Evolutionary conservation across 768 basidiomycete genomes (phyloP), one percentile per base, ranked within the genome.

Genomic region (Auricularia auricula-judae): DNA sequence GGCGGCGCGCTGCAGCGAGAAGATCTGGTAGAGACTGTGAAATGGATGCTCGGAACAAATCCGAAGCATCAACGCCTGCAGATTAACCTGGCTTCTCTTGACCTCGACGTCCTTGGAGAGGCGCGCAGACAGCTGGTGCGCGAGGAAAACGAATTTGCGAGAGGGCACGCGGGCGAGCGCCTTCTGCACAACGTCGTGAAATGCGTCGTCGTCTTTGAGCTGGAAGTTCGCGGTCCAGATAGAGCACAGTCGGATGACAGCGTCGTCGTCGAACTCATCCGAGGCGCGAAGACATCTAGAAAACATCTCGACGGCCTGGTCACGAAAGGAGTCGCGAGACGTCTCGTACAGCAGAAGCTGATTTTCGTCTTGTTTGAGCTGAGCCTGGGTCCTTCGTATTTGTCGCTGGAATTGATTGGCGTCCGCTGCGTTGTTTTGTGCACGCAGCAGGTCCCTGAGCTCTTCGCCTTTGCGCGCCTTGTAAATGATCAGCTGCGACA

Each of bases 41-140:
- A 92, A 98, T 0, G 96, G 94, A 71, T 99, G 97, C 62, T 98
- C 92, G 64, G 74, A 74, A 70, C 90, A 91, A 82, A 99, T 89
- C 29, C 85, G 81, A 3, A 88, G 64, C 29, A 98, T 78, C 34
- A 90, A 75, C 2, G 69, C 74, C 61, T 87, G 84, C 4, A 98
- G 79, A 65, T 80, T 83, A 23, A 73, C 70, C 70, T 93, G 91
- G 62, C 62, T 29, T 7, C 58, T 7, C n/a, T 36, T 23, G 2
- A 21, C 8, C 62, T 77, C 79, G 47, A 72, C 62, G 7, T 72
- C 67, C 14, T 78, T 82, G 11, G 87, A 83, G 36, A 98, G 80
- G 5, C 95, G 84, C 21, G 96, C 94, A 0, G 93, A 86, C 4
- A 99, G 84, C 75, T 99, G 97, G 75, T 95, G 92, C 10, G 92